Percentiles rank a stretch among this genome's conserved stretches.
phyloP scores from a whole-genome alignment of 139 green algal genomes.

The Chlamydomonas sp. region DNA sequence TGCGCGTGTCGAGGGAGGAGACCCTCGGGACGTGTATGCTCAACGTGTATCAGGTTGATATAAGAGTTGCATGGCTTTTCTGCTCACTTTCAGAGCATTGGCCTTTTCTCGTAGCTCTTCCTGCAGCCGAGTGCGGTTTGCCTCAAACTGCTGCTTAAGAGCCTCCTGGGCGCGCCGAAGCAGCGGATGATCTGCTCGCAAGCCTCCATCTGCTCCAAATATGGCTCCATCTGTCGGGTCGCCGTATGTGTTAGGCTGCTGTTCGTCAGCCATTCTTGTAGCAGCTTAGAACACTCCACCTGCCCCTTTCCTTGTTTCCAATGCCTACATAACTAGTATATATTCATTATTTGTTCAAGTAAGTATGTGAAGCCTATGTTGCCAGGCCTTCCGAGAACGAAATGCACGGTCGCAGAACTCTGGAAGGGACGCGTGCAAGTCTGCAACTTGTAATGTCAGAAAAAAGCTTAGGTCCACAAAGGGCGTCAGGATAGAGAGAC shows the following conservation, averaged over 20 bases:
- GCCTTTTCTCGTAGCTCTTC: slow-evolving; percentile 82
- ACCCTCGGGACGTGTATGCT: neutral
- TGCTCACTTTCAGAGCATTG: slow-evolving; percentile 69
- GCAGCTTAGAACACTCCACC: neutral
- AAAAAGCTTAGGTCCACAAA: too few species aligned
- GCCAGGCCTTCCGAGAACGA: too few species aligned
- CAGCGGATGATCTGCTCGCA: slow-evolving; percentile 84
- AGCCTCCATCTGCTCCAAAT: slow-evolving; percentile 39
- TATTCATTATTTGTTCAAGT: neutral
- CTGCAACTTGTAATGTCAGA: too few species aligned
- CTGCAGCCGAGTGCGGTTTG: slow-evolving; percentile 64
- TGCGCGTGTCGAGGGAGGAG: neutral
- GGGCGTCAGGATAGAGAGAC: too few species aligned
- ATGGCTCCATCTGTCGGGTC: slow-evolving; percentile 30
- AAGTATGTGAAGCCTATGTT: neutral
- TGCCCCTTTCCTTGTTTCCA: too few species aligned
- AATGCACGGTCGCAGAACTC: too few species aligned
- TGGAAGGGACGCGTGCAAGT: too few species aligned
- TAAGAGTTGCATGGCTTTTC: neutral
- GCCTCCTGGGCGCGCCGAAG: slow-evolving; percentile 84
- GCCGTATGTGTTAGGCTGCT: slow-evolving; percentile 12
- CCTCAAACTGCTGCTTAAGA: slow-evolving; percentile 79
- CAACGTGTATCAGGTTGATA: neutral
- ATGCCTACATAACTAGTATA: neutral
- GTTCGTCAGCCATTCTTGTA: neutral